Conservation (phyloP, 257 asterid species). For the Forsythia viridissima region DNA sequence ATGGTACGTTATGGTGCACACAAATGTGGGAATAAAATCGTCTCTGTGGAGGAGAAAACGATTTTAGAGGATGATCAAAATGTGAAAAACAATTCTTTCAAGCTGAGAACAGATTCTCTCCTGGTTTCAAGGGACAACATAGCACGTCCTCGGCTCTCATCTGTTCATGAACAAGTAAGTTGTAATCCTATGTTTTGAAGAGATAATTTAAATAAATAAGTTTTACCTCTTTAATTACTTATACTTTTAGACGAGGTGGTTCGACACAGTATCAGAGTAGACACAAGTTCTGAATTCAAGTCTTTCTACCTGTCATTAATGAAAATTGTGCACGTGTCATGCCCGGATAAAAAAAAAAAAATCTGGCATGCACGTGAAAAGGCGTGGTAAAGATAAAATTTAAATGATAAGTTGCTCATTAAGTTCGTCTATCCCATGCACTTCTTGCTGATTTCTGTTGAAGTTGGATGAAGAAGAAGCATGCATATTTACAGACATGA, state of each 20-base stretch:
- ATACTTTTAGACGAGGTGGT: not conserved
- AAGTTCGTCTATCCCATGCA: not conserved
- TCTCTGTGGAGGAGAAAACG: slow-evolving; percentile 62
- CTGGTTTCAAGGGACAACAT: slow-evolving; percentile 24
- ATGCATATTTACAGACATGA: not conserved
- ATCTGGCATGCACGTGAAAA: not conserved
- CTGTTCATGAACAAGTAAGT: slow-evolving; percentile 75
- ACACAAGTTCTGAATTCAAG: not conserved
- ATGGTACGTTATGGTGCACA: slow-evolving; percentile 86
- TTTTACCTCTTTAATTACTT: not conserved
- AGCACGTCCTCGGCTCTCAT: slow-evolving; percentile 43
- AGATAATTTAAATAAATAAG: too few relatives aligned
- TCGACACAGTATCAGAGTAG: too few relatives aligned
- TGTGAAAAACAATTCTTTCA: slow-evolving; percentile 50
- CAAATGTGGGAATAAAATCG: slow-evolving; percentile 58
- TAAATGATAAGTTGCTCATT: not conserved
- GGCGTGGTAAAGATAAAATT: not conserved
- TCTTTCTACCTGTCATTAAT: not conserved
- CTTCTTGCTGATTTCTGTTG: not conserved
- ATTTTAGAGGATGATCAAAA: slow-evolving; percentile 60
- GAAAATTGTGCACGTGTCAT: not conserved
- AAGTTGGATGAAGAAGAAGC: not conserved
- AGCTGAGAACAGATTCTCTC: slow-evolving; percentile 34
- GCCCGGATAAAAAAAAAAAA: too few relatives aligned
- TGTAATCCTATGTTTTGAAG: not conserved